These are phyloP conservation scores for Komagataella pastoris DNA, from an alignment of 805 yeast genomes.

Conservation along the genomic window DNA sequence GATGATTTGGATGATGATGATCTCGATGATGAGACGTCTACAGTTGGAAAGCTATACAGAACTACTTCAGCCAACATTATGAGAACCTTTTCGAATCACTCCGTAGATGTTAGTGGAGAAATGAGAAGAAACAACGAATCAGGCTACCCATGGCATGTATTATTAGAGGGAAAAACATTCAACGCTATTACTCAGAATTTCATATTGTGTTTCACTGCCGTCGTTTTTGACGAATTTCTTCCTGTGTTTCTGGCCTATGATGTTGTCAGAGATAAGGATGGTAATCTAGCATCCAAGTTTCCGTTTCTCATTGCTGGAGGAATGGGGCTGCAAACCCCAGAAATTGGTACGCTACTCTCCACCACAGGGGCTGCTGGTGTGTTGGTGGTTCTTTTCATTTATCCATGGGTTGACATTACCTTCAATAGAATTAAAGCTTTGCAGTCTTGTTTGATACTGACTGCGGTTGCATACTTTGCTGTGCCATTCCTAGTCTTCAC, in stretches of 20 bases:
- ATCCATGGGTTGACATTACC: constrained; percentile 36
- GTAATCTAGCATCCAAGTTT: constrained; percentile 19
- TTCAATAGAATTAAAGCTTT: constrained; percentile 32
- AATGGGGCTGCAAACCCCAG: constrained; percentile 28
- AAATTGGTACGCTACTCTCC: constrained; percentile 38
- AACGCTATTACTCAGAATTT: constrained; percentile 18
- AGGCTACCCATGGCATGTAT: constrained; percentile 7
- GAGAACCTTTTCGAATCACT: not conserved
- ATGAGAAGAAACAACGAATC: constrained; percentile 2
- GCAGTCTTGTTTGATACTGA: constrained; percentile 22
- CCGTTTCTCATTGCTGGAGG: constrained; percentile 42
- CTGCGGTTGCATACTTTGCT: constrained; percentile 29
- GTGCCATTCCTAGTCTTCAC: constrained; percentile 36
- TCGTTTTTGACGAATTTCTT: constrained; percentile 38
- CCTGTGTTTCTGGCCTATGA: constrained; percentile 36
- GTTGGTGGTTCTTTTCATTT: constrained; percentile 31
- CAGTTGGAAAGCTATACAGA: not conserved
- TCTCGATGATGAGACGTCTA: not conserved
- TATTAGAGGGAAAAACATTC: constrained; percentile 4
- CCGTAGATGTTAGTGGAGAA: constrained; percentile 1
- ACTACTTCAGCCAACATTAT: not conserved
- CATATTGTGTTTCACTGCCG: constrained; percentile 29
- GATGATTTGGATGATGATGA: not conserved
- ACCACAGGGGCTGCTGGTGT: constrained; percentile 41
- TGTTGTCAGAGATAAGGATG: not conserved